phyloP scores from a whole-genome alignment of 768 basidiomycete genomes.

The Mycena maculata region DNA sequence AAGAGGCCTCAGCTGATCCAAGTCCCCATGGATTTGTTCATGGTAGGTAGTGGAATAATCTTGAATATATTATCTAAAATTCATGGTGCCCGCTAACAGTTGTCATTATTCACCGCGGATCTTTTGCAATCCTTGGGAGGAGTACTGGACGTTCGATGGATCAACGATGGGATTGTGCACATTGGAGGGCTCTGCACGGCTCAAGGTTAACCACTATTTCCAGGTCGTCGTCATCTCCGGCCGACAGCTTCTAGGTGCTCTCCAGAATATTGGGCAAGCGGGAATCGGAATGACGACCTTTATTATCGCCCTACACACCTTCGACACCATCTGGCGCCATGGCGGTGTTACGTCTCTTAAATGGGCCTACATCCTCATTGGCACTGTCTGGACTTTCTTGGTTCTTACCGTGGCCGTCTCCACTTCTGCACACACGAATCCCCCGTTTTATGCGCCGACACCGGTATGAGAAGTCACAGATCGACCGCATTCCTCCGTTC shows the following conservation, averaged over 20 bases:
- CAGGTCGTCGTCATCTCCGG: background rate
- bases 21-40: slow-evolving; percentile 14
- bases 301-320: slow-evolving; percentile 22
- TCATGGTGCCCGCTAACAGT: too few species aligned
- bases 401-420: slow-evolving; percentile 13
- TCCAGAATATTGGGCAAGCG: slow-evolving; percentile 21
- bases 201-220: background rate
- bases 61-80: too few species aligned
- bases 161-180: slow-evolving; percentile 16
- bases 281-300: slow-evolving; percentile 22
- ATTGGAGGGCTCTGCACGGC: slow-evolving; percentile 13
- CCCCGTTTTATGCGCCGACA: slow-evolving; percentile 24
- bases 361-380: slow-evolving; percentile 1
- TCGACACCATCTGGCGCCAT: slow-evolving; percentile 18
- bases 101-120: slow-evolving; percentile 25
- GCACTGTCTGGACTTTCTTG: slow-evolving; percentile 20
- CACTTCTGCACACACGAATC: background rate
- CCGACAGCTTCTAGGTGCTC: background rate
- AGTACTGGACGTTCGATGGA: slow-evolving; percentile 22
- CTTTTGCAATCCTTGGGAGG: slow-evolving; percentile 20
- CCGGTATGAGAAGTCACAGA: background rate
- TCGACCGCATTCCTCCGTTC: too few species aligned
- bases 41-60: background rate
- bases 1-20: background rate
- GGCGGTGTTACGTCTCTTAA: background rate